These are phyloP conservation scores for Tricholoma bakamatsutake DNA, from an alignment of 768 basidiomycete genomes.

Conservation along the genomic window DNA sequence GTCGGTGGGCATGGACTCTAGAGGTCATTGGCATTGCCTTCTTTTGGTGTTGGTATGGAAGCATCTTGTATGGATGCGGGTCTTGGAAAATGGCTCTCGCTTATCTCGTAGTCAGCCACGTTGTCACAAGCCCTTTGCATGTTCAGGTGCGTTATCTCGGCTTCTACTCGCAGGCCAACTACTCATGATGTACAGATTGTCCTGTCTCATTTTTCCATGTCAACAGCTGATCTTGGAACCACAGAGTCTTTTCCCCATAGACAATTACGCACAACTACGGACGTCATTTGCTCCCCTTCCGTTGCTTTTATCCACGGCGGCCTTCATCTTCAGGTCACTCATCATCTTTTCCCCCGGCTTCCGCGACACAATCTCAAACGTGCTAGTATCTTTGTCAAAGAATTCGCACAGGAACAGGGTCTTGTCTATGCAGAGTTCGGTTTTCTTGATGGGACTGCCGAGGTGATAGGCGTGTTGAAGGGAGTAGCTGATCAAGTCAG, in stretches of 20 bases:
- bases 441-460: slow-evolving; percentile 79
- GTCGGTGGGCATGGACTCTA: slow-evolving; percentile 70
- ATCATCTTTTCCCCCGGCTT: slow-evolving; percentile 93
- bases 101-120: slow-evolving; percentile 82
- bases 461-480: slow-evolving; percentile 77
- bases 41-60: slow-evolving; percentile 87
- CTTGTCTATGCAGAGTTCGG: slow-evolving; percentile 89
- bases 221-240: slow-evolving; percentile 87
- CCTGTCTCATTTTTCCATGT: slow-evolving; percentile 95
- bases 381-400: slow-evolving; percentile 80
- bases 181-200: slow-evolving; percentile 57
- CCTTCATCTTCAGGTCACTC: slow-evolving; percentile 95
- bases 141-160: slow-evolving; percentile 62
- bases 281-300: slow-evolving; percentile 81
- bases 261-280: slow-evolving; percentile 95
- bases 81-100: slow-evolving; percentile 61
- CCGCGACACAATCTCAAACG: slow-evolving; percentile 88
- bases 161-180: not conserved
- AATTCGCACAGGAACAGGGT: slow-evolving; percentile 81
- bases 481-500: slow-evolving; percentile 85
- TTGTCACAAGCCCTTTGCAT: slow-evolving; percentile 86
- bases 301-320: slow-evolving; percentile 93
- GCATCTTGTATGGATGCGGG: slow-evolving; percentile 64
- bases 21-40: slow-evolving; percentile 73
- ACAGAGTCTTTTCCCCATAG: slow-evolving; percentile 89